Conservation (phyloP, 352 stramenopile genomes). For the Sclerospora graminicola region DNA sequence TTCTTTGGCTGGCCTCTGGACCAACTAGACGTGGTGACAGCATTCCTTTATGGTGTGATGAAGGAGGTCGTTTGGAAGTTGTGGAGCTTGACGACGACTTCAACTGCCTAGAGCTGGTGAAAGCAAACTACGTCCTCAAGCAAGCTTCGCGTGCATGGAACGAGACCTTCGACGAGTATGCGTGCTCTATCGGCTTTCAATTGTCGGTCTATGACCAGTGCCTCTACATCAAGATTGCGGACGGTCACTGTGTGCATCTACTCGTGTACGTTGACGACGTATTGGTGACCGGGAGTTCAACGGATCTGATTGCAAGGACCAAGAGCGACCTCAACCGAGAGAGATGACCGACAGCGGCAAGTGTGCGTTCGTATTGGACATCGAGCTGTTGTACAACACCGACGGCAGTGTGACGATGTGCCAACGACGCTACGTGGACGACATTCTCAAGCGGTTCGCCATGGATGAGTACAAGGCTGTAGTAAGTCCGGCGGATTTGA, state of each 20-base stretch:
- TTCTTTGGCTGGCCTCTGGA: conserved; percentile 1
- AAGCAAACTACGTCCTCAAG: conserved; percentile 5
- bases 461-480: conserved; percentile 11
- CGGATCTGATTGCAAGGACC: conserved; percentile 6
- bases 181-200: neutral
- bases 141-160: conserved; percentile 7
- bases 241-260: conserved; percentile 3
- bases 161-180: conserved; percentile 2
- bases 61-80: conserved; percentile 3
- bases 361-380: conserved; percentile 13
- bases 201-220: neutral
- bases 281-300: conserved; percentile 7
- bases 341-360: conserved; percentile 19
- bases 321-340: conserved; percentile 8
- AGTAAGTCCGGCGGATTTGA: conserved; percentile 4
- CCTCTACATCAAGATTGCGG: conserved; percentile 11
- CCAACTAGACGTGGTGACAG: conserved; percentile 7
- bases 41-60: conserved; percentile 3
- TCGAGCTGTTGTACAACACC: conserved; percentile 5
- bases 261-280: conserved; percentile 14
- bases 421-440: conserved; percentile 11
- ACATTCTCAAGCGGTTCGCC: conserved; percentile 14
- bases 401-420: conserved; percentile 11
- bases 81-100: neutral
- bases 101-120: conserved; percentile 3